A percentile compares a stretch with the other conserved stretches of the same genome.
These are phyloP conservation scores for Tetraselmis chui DNA, from an alignment of 139 green algal species.

Conservation along the genomic window DNA sequence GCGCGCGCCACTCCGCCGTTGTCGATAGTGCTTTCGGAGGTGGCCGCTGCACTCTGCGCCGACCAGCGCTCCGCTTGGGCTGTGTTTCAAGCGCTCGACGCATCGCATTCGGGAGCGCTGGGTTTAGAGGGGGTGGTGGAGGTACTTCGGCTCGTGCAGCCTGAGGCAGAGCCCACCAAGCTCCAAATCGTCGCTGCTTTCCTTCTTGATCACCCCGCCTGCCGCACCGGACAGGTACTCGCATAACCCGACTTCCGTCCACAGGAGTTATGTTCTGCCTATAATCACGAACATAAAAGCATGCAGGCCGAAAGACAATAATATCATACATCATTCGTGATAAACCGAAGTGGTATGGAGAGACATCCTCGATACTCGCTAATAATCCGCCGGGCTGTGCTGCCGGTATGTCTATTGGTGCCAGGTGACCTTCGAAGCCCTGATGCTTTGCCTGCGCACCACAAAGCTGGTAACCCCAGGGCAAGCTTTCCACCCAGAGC, in stretches of 20 bases:
- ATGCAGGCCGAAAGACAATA: too few species aligned
- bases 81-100: background rate
- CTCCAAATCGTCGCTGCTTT: background rate
- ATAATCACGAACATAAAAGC: too few species aligned
- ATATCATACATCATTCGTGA: too few species aligned
- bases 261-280: too few species aligned
- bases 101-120: background rate
- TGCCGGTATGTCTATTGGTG: too few species aligned
- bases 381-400: too few species aligned
- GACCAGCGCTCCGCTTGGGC: background rate
- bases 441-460: background rate
- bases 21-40: background rate
- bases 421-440: background rate
- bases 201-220: background rate
- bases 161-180: background rate
- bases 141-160: background rate
- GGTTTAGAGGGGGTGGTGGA: background rate
- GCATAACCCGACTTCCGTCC: too few species aligned
- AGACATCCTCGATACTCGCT: too few species aligned
- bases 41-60: background rate
- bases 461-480: background rate
- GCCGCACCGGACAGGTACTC: background rate
- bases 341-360: too few species aligned
- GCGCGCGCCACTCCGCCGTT: background rate
- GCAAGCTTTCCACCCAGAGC: background rate